phyloP scores from a whole-genome alignment of 1,139 yeast genomes.

The Hyphopichia khmerensis region DNA sequence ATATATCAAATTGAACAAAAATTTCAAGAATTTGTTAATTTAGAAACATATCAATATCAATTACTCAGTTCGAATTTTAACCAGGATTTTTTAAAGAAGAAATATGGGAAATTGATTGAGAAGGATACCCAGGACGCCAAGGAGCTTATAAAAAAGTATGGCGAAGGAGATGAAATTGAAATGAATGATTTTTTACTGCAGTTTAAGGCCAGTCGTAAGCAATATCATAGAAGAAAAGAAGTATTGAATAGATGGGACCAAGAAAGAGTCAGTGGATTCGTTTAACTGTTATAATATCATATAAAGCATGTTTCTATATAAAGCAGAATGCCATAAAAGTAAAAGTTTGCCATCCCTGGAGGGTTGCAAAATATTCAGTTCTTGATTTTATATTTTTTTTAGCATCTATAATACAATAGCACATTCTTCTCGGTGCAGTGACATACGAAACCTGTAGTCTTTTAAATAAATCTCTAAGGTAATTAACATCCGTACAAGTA shows the following conservation, averaged over 20 bases:
- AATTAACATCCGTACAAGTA: too few relatives aligned
- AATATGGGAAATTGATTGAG: constrained; percentile 26
- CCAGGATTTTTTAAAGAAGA: constrained; percentile 27
- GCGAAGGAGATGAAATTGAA: neutral
- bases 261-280: constrained; percentile 60
- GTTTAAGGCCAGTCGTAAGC: constrained; percentile 47
- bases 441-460: too few relatives aligned
- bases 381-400: too few relatives aligned
- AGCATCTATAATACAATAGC: too few relatives aligned
- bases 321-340: neutral
- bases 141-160: neutral
- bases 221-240: constrained; percentile 56
- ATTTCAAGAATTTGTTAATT: constrained; percentile 32
- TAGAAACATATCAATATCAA: constrained; percentile 43
- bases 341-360: neutral
- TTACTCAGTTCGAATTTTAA: constrained; percentile 39
- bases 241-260: constrained; percentile 63
- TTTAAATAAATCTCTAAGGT: too few relatives aligned
- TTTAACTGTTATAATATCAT: constrained; percentile 8
- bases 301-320: too few relatives aligned
- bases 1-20: constrained; percentile 23
- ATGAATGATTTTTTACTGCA: constrained; percentile 31
- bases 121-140: constrained; percentile 7
- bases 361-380: too few relatives aligned
- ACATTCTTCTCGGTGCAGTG: too few relatives aligned